Conservation (phyloP, 148 eudicot species). For the Rhododendron williamsianum region DNA sequence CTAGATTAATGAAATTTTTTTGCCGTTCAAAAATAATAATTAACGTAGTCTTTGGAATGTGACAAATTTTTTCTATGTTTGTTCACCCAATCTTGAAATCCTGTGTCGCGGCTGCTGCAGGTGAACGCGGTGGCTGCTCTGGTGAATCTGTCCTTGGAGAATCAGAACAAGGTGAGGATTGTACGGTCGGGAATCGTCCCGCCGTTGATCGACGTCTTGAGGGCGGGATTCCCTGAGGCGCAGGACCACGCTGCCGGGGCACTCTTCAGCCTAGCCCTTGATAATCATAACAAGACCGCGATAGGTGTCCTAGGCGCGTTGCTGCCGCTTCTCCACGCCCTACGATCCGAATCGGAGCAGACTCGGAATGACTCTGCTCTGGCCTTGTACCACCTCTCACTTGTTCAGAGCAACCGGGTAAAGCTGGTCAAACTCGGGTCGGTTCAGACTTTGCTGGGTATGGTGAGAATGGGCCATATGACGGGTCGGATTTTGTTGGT, state of each 20-base stretch:
- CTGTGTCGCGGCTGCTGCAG: slow-evolving; percentile 21
- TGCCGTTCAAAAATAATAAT: too few species aligned
- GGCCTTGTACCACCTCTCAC: slow-evolving; percentile 72
- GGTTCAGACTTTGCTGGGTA: slow-evolving; percentile 40
- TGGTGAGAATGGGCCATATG: slow-evolving; percentile 58
- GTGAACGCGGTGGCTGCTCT: slow-evolving; percentile 66
- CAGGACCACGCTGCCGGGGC: slow-evolving; percentile 89
- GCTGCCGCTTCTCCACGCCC: slow-evolving; percentile 63
- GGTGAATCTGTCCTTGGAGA: slow-evolving; percentile 76
- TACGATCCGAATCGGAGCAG: slow-evolving; percentile 52
- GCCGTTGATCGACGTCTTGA: slow-evolving; percentile 58
- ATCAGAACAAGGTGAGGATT: slow-evolving; percentile 76
- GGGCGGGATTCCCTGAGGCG: slow-evolving; percentile 60
- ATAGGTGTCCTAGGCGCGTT: slow-evolving; percentile 80
- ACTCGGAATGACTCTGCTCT: slow-evolving; percentile 77
- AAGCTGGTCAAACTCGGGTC: slow-evolving; percentile 72
- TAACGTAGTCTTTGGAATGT: background rate
- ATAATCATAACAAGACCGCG: slow-evolving; percentile 76
- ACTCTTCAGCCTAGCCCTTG: slow-evolving; percentile 77
- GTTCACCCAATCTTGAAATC: background rate
- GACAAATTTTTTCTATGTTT: background rate
- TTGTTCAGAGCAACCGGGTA: slow-evolving; percentile 66
- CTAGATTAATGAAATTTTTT: too few species aligned
- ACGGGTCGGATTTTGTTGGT: slow-evolving; percentile 56
- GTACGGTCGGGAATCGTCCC: slow-evolving; percentile 79